Evolutionary conservation across 202 grass and related monocot species (phyloP).

Genomic region (Zizania palustris): DNA sequence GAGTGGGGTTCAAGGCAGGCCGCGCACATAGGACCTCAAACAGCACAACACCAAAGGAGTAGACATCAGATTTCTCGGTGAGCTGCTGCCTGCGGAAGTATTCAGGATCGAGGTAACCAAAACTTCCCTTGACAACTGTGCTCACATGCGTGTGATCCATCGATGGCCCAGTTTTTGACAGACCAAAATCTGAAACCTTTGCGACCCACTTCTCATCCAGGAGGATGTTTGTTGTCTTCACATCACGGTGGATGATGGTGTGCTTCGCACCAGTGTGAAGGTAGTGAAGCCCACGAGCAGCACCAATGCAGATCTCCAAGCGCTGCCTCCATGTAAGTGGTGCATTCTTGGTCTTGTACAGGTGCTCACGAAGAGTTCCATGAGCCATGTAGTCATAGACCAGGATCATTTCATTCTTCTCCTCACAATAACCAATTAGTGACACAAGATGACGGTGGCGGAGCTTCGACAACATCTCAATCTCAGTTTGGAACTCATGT

Average conservation of each 20-base stretch:
- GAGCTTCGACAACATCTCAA: constrained; percentile 92
- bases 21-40: constrained; percentile 92
- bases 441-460: constrained; percentile 87
- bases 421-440: constrained; percentile 90
- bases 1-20: constrained; percentile 79
- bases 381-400: constrained; percentile 95
- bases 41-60: constrained; percentile 90
- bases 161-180: constrained; percentile 92
- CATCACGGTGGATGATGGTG: constrained; percentile 89
- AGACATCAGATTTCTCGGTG: constrained; percentile 92
- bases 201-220: constrained; percentile 91
- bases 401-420: constrained; percentile 97
- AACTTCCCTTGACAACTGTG: constrained; percentile 96
- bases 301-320: constrained; percentile 91
- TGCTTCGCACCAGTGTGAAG: constrained; percentile 90
- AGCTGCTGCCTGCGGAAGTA: constrained; percentile 92
- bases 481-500: constrained; percentile 91
- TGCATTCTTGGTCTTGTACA: constrained; percentile 86
- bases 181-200: constrained; percentile 94
- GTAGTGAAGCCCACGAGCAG: constrained; percentile 88
- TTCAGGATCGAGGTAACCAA: constrained; percentile 87
- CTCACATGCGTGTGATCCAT: constrained; percentile 97
- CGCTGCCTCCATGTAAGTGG: constrained; percentile 84
- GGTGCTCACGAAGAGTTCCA: constrained; percentile 84
- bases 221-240: constrained; percentile 93